phyloP scores from a whole-genome alignment of 331 rosid genomes.

The Dryas integrifolia region DNA sequence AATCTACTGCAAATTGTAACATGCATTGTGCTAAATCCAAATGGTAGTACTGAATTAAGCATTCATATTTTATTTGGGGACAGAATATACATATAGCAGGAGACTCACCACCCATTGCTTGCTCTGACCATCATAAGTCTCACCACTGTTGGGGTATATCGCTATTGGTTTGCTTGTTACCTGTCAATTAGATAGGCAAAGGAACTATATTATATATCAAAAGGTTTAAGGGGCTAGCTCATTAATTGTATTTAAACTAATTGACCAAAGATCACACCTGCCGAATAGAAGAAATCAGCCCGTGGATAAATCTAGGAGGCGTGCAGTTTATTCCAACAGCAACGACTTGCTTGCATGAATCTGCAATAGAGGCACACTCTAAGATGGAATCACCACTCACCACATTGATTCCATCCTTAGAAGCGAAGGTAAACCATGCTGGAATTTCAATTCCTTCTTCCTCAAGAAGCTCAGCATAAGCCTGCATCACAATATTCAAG shows the following conservation, averaged over 20 bases:
- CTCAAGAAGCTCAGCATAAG: conserved; percentile 68
- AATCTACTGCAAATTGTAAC: background rate
- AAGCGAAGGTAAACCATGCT: conserved; percentile 84
- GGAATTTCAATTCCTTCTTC: conserved; percentile 78
- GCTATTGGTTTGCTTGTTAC: conserved; percentile 63
- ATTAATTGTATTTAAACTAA: background rate
- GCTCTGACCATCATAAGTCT: conserved; percentile 58
- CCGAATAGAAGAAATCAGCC: conserved; percentile 52
- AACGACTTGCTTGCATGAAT: conserved; percentile 57
- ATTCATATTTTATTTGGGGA: too few species aligned
- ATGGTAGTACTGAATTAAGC: background rate
- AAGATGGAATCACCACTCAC: conserved; percentile 70
- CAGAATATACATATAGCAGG: background rate
- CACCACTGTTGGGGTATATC: conserved; percentile 92
- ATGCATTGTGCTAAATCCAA: background rate
- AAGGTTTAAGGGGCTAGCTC: background rate
- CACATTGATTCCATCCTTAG: conserved; percentile 69
- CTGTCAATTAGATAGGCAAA: conserved; percentile 37
- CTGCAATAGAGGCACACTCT: conserved; percentile 74
- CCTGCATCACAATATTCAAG: conserved; percentile 43
- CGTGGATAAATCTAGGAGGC: conserved; percentile 76
- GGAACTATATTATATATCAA: background rate
- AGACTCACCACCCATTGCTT: conserved; percentile 76
- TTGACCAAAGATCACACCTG: conserved; percentile 36
- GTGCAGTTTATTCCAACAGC: conserved; percentile 93